Percentiles rank a stretch among this genome's conserved stretches.
phyloP scores from a whole-genome alignment of 257 asterid species.

The Misopates orontium region DNA sequence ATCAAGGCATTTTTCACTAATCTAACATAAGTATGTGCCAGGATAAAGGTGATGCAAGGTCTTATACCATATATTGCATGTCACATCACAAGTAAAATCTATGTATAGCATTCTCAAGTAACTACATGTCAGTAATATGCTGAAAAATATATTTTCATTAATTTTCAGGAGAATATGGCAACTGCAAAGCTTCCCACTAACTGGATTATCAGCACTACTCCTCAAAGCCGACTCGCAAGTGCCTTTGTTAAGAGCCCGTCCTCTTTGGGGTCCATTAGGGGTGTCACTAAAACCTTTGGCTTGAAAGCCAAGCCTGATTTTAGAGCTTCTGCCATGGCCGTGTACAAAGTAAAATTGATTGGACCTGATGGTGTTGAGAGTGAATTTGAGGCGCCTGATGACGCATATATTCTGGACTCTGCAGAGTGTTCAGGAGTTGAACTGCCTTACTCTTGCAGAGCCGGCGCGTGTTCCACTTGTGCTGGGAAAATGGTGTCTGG shows the following conservation, averaged over 20 bases:
- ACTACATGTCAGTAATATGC: no score
- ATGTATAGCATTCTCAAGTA: no score
- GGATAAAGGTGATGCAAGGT: no score
- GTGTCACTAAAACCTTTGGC: constrained; percentile 17
- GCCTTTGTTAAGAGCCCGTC: constrained; percentile 21
- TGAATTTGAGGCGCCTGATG: constrained; percentile 28
- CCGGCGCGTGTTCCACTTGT: constrained; percentile 32
- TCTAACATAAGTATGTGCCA: no score
- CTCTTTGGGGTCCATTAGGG: constrained; percentile 19
- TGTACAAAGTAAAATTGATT: constrained; percentile 29
- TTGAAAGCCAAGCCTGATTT: constrained; percentile 17
- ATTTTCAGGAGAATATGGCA: constrained; percentile 15
- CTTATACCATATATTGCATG: no score
- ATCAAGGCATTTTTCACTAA: no score
- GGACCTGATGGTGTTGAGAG: constrained; percentile 22
- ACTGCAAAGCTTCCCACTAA: constrained; percentile 20
- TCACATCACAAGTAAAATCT: no score
- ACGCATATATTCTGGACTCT: constrained; percentile 22
- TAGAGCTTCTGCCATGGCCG: constrained; percentile 20
- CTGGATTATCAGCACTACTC: constrained; percentile 18
- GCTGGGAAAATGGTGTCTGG: constrained; percentile 26
- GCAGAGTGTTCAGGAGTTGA: constrained; percentile 26
- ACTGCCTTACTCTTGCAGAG: constrained; percentile 29
- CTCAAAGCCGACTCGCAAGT: constrained; percentile 13
- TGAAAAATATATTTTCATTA: no score